These are phyloP conservation scores for Arctium lappa DNA, from an alignment of 129 eudicot species.

Conservation along the genomic window DNA sequence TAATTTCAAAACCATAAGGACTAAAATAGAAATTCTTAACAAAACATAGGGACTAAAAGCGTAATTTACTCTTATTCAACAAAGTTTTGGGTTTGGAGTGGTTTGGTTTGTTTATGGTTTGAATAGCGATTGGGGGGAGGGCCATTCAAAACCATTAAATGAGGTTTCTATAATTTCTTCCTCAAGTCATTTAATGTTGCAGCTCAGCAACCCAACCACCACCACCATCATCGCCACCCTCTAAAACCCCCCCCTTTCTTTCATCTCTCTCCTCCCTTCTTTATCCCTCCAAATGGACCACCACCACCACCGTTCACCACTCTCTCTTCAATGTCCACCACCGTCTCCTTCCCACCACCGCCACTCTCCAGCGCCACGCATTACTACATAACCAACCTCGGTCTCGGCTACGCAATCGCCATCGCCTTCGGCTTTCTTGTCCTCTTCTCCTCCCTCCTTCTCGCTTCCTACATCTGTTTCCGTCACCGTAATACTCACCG, in stretches of 20 bases:
- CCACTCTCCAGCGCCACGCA: slow-evolving; percentile 29
- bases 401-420: slow-evolving; percentile 79
- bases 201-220: slow-evolving; percentile 52
- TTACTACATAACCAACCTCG: slow-evolving; percentile 40
- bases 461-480: slow-evolving; percentile 65
- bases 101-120: neutral
- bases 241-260: slow-evolving; percentile 28
- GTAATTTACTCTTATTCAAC: no score
- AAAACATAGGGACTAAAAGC: no score
- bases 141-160: slow-evolving; percentile 25
- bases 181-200: slow-evolving; percentile 60
- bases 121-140: neutral
- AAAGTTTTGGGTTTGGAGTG: neutral
- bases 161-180: slow-evolving; percentile 40
- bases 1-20: no score
- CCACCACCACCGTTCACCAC: slow-evolving; percentile 20
- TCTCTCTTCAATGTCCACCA: slow-evolving; percentile 47
- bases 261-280: slow-evolving; percentile 10
- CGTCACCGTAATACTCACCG: slow-evolving; percentile 41
- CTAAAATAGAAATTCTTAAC: no score
- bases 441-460: slow-evolving; percentile 68
- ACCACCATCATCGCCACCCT: slow-evolving; percentile 10
- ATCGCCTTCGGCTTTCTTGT: slow-evolving; percentile 73
- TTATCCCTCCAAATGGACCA: slow-evolving; percentile 48
- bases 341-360: slow-evolving; percentile 17